Evolutionary conservation across 768 basidiomycete species (phyloP).

Genomic region (Amanita rubescens): DNA sequence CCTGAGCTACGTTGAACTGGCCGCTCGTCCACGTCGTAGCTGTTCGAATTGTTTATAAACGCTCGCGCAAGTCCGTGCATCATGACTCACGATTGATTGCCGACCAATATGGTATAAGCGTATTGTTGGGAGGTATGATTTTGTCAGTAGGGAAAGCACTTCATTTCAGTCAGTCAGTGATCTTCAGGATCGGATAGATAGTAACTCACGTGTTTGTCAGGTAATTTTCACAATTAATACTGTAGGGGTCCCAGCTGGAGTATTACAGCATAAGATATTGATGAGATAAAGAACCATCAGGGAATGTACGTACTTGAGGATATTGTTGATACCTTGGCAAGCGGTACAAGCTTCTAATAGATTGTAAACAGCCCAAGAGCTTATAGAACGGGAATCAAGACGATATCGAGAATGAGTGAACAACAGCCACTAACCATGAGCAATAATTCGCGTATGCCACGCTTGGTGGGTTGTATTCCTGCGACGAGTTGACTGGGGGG

Average conservation of each 20-base stretch:
- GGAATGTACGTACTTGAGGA: background rate
- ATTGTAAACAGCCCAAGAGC: constrained; percentile 8
- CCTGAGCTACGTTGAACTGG: background rate
- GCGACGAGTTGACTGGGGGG: background rate
- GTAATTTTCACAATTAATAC: background rate
- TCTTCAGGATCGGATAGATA: background rate
- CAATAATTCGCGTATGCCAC: background rate
- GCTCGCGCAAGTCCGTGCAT: background rate
- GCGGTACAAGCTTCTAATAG: constrained; percentile 3
- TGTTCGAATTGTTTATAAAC: background rate
- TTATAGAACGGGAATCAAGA: background rate
- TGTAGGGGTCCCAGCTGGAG: background rate
- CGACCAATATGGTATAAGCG: constrained; percentile 3
- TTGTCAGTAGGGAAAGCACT: constrained; percentile 1
- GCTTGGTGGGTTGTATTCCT: background rate
- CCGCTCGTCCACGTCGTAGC: background rate
- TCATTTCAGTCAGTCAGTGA: background rate
- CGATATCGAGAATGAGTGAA: background rate
- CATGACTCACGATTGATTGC: constrained; percentile 4
- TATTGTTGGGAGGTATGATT: background rate
- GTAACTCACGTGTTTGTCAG: background rate
- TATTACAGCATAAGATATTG: background rate
- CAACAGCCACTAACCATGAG: background rate
- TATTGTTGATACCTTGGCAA: background rate
- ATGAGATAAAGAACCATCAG: background rate